Evolutionary conservation across 2,329 filamentous ascomycete species (phyloP).

Genomic region (Ceratocystis cubensis): DNA sequence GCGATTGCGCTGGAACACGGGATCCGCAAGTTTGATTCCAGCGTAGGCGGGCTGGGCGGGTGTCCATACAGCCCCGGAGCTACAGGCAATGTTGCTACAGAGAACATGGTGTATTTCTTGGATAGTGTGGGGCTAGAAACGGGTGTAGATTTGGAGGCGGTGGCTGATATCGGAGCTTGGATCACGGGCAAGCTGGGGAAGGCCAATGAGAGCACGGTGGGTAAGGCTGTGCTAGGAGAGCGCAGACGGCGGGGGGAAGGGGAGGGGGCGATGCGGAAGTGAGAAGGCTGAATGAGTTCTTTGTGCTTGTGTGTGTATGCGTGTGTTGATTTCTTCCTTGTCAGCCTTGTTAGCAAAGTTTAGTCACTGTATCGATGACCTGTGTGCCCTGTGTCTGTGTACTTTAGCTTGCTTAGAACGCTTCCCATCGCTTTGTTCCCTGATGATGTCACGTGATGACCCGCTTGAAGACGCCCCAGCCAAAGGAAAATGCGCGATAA

Average conservation of each 20-base stretch:
- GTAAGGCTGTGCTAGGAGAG: constrained; percentile 48
- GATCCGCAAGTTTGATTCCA: constrained; percentile 65
- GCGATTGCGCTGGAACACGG: constrained; percentile 66
- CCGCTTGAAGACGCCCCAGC: neutral
- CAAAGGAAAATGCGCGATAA: constrained; percentile 21
- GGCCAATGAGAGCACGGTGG: constrained; percentile 53
- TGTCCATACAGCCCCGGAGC: constrained; percentile 78
- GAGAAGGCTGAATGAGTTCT: neutral
- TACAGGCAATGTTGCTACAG: constrained; percentile 74
- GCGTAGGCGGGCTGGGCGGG: constrained; percentile 68
- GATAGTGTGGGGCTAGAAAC: constrained; percentile 63
- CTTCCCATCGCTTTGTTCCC: no score
- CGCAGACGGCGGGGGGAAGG: constrained; percentile 23
- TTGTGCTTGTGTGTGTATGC: neutral
- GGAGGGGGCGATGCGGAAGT: neutral
- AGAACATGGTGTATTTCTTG: constrained; percentile 69
- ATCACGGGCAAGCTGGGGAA: constrained; percentile 52
- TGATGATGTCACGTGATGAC: no score
- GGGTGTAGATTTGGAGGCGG: constrained; percentile 54
- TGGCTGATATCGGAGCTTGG: constrained; percentile 60
- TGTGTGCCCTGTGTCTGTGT: no score
- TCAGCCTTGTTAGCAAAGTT: no score
- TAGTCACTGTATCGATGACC: no score
- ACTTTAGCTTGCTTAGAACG: no score
- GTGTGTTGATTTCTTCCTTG: neutral